Percentiles rank a stretch among this genome's conserved stretches.
Conservation (phyloP, 1,284 basidiomycete genomes). For the Kalmanozyma brasiliensis region DNA sequence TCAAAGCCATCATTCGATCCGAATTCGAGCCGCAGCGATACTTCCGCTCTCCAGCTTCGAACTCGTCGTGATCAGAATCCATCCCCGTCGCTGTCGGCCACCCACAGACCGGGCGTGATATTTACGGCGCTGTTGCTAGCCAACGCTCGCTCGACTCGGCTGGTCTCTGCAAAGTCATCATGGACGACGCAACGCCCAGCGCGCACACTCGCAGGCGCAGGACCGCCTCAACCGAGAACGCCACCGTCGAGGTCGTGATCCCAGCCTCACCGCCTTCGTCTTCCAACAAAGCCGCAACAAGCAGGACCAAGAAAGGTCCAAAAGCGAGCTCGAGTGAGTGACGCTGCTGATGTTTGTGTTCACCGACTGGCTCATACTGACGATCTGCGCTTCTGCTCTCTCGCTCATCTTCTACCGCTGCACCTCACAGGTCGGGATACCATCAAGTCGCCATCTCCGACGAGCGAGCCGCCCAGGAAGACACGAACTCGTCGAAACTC, state of each 20-base stretch:
- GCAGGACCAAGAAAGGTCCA: conserved; percentile 9
- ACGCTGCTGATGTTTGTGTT: not conserved
- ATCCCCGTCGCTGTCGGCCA: no score
- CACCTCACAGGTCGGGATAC: conserved; percentile 11
- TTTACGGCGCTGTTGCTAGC: no score
- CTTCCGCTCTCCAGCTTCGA: no score
- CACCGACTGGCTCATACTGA: not conserved
- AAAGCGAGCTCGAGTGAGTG: conserved; percentile 17
- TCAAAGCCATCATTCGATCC: no score
- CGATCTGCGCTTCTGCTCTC: not conserved
- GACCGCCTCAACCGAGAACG: conserved; percentile 11
- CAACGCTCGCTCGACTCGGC: no score
- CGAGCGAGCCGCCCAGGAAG: conserved; percentile 15
- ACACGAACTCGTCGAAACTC: conserved; percentile 17
- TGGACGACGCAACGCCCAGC: conserved; percentile 10
- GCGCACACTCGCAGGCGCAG: conserved; percentile 17
- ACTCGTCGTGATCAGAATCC: no score
- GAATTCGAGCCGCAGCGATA: no score
- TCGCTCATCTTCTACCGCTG: not conserved
- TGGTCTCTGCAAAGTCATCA: no score
- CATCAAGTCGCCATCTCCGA: not conserved
- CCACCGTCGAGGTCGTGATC: conserved; percentile 7
- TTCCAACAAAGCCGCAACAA: conserved; percentile 1
- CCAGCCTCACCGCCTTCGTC: conserved; percentile 6
- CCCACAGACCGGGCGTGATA: no score